Evolutionary conservation across 148 eudicot genomes (phyloP), one percentile per base, ranked within the genome.

Genomic region (Rhododendron williamsianum): DNA sequence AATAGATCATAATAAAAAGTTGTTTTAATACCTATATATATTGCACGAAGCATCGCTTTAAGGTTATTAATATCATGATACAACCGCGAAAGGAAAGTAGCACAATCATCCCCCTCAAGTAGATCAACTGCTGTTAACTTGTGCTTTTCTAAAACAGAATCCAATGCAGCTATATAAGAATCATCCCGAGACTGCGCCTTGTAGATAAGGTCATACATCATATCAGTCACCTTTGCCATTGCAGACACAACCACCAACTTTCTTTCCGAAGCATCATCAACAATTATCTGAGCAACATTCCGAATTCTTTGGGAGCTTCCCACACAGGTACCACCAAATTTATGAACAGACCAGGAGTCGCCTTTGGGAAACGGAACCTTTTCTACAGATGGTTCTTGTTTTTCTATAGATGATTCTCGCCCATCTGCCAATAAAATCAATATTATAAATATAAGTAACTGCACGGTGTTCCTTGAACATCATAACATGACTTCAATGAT

Each of bases 251-350:
- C 95, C 84, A 97, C 97, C 90, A 95, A 86, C 78, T 93, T 97
- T 84, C 96, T 91, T 90, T 94, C 94, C 4, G 98, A 92, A 1
- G 56, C 77, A 87, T 97, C 99, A 56, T 89, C 87, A 10, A 91
- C 86, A 58, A 97, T 90, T 74, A 97, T 93, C 33, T 97, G 92
- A 0, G 98, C 97, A 88, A 97, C 99, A 87, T 93, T 95, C 79
- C 83, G 91, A 71, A 97, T 97, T 85, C 99, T 92, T 27, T 97
- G 91, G 11, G 98, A 90, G 89, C 81, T 94, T 73, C 99, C 99
- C 86, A 97, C 95, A 88, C 99, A 97, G 87, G 99, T 97, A 51
- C 99, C 99, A 36, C 99, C 99, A 87, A 97, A 97, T 90, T 97
- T 97, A 92, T 97, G 99, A 81, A 97, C 90, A 63, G 98, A 87